Conservation (phyloP, 2,329 filamentous ascomycete species). For the Colletotrichum karsti region DNA sequence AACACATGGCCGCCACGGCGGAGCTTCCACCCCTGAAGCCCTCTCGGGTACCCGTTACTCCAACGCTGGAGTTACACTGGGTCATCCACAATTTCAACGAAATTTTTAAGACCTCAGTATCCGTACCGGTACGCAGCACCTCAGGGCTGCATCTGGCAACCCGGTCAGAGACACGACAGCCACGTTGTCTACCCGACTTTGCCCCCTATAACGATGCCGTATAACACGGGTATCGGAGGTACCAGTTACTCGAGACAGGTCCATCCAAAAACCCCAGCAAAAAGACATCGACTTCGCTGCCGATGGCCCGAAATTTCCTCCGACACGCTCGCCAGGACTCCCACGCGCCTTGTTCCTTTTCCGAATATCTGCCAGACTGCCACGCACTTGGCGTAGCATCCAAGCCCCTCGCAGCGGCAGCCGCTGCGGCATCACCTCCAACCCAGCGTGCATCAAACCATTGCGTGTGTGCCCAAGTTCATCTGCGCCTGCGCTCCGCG, state of each 20-base stretch:
- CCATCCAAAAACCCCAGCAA: not conserved
- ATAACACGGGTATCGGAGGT: not conserved
- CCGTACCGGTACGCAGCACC: not conserved
- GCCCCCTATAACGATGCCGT: not conserved
- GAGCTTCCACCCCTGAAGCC: not conserved
- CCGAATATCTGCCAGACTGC: not conserved
- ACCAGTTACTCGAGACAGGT: not conserved
- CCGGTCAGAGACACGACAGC: not conserved
- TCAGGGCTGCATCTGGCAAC: constrained; percentile 5
- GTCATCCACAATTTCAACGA: not conserved
- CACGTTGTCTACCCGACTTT: not conserved
- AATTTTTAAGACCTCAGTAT: not conserved
- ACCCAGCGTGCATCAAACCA: not conserved
- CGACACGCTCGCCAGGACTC: constrained; percentile 12
- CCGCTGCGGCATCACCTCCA: not conserved
- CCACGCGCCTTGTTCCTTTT: constrained; percentile 9
- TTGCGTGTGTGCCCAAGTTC: not conserved
- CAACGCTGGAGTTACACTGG: not conserved
- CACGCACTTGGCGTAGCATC: constrained; percentile 13
- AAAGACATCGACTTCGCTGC: constrained; percentile 14
- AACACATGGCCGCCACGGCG: not conserved
- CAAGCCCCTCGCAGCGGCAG: not conserved
- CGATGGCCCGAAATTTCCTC: constrained; percentile 27
- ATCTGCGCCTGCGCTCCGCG: not conserved
- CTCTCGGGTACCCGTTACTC: not conserved